Evolutionary conservation across 257 asterid species (phyloP).

Genomic region (Forsythia suspensa): DNA sequence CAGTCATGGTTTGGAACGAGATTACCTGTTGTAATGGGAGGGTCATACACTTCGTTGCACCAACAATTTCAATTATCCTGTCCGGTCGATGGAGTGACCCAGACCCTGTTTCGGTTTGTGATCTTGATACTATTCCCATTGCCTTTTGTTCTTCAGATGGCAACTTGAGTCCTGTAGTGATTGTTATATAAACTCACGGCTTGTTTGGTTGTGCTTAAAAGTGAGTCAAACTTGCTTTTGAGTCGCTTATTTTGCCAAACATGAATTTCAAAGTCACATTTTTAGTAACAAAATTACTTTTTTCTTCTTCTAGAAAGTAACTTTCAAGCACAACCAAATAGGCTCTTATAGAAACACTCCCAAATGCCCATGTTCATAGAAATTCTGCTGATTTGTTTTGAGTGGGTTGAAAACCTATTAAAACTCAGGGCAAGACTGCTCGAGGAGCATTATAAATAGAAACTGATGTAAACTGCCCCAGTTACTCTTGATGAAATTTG

Average conservation of each 20-base stretch:
- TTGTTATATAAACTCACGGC: background rate
- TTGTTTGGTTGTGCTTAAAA: background rate
- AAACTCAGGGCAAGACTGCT: background rate
- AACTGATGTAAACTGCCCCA: background rate
- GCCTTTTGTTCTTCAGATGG: background rate
- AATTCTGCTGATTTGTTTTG: background rate
- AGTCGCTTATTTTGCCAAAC: background rate
- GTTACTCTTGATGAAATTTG: background rate
- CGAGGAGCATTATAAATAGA: background rate
- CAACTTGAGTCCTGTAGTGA: background rate
- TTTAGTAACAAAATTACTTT: background rate
- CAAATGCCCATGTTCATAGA: background rate
- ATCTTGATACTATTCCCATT: constrained; percentile 9
- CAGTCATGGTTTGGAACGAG: constrained; percentile 81
- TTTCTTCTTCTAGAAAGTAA: background rate
- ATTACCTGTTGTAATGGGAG: constrained; percentile 86
- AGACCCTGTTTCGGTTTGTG: constrained; percentile 71
- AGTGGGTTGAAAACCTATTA: background rate
- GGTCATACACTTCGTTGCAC: constrained; percentile 85
- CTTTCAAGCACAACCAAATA: background rate
- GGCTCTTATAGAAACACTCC: background rate
- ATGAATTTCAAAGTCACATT: background rate
- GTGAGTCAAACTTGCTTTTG: background rate
- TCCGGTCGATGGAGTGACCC: constrained; percentile 85
- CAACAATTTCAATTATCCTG: constrained; percentile 86